Conservation (phyloP, 306 rosid species). For the Urtica urens region DNA sequence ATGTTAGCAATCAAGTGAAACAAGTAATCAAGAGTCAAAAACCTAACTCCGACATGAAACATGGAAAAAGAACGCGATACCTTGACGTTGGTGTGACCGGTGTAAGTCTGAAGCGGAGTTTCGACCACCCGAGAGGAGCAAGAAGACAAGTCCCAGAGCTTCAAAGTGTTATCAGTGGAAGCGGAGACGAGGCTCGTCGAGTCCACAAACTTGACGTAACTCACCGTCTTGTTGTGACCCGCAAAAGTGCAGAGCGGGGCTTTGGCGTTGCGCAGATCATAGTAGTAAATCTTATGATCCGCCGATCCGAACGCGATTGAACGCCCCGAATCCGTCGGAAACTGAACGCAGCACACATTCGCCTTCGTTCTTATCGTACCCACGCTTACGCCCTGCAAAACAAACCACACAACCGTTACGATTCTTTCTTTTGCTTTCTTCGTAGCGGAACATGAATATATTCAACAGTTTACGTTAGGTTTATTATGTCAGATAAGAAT, state of each 20-base stretch:
- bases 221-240: slow-evolving; percentile 91
- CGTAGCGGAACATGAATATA: neutral
- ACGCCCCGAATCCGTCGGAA: slow-evolving; percentile 67
- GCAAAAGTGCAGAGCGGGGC: slow-evolving; percentile 67
- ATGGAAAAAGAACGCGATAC: slow-evolving; percentile 37
- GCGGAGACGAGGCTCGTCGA: slow-evolving; percentile 58
- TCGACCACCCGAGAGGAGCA: slow-evolving; percentile 72
- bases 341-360: slow-evolving; percentile 92
- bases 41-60: too few relatives aligned
- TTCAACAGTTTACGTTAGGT: slow-evolving; percentile 48
- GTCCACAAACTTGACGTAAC: slow-evolving; percentile 78
- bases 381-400: slow-evolving; percentile 82
- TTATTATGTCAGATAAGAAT: too few relatives aligned
- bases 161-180: slow-evolving; percentile 81
- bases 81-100: slow-evolving; percentile 88
- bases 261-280: slow-evolving; percentile 70
- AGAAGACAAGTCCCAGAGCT: slow-evolving; percentile 92
- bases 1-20: too few relatives aligned
- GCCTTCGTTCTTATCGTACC: slow-evolving; percentile 94
- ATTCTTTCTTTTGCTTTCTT: neutral
- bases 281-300: slow-evolving; percentile 80
- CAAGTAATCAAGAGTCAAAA: too few relatives aligned
- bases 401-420: slow-evolving; percentile 58
- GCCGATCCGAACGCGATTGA: slow-evolving; percentile 94
- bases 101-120: slow-evolving; percentile 65